phyloP scores from a whole-genome alignment of 495 filamentous ascomycete species.

The Penicillium antarcticum region DNA sequence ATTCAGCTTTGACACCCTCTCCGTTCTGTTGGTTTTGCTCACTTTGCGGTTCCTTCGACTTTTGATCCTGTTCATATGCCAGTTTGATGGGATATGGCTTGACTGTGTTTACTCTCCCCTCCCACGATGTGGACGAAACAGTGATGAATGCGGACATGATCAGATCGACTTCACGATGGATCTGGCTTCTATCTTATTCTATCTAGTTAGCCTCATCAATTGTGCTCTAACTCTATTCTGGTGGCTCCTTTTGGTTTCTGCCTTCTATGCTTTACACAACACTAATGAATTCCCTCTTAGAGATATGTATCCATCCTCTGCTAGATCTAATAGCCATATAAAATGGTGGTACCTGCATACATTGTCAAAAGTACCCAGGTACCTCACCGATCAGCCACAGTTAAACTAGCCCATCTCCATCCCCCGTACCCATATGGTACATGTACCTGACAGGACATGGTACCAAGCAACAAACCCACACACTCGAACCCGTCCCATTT shows the following conservation, averaged over 20 bases:
- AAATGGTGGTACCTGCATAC: neutral
- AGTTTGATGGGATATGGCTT: constrained; percentile 6
- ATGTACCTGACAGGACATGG: constrained; percentile 13
- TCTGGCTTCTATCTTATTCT: neutral
- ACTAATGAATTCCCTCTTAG: too few relatives aligned
- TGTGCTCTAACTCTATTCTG: neutral
- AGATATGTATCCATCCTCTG: neutral
- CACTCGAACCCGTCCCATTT: constrained; percentile 3
- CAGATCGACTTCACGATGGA: neutral
- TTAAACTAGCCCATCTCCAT: constrained; percentile 11
- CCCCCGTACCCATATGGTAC: constrained; percentile 10
- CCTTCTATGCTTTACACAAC: neutral
- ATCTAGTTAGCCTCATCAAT: neutral
- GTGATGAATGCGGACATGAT: constrained; percentile 20
- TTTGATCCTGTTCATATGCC: constrained; percentile 15
- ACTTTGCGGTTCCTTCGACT: constrained; percentile 7
- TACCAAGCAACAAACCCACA: neutral
- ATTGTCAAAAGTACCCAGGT: constrained; percentile 9
- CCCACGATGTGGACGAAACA: constrained; percentile 21
- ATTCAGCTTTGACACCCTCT: constrained; percentile 18
- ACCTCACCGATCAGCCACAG: constrained; percentile 14
- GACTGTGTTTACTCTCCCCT: neutral
- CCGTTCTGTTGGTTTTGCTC: constrained; percentile 6
- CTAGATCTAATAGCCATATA: neutral
- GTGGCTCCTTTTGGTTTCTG: neutral